phyloP scores from a whole-genome alignment of 768 basidiomycete genomes.

The Tulasnella sp. region DNA sequence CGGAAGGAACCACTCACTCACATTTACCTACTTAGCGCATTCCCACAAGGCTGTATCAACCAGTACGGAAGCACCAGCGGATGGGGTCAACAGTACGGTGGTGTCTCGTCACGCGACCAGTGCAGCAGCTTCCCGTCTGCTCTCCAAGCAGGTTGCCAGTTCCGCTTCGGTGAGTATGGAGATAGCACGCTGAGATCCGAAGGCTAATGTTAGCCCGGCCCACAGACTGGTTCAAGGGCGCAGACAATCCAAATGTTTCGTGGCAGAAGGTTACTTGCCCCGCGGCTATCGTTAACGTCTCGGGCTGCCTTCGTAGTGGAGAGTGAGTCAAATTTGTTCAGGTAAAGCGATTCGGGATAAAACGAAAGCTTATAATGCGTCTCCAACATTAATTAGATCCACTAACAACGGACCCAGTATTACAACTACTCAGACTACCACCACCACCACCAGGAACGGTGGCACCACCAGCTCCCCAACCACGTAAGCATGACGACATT shows the following conservation, averaged over 20 bases:
- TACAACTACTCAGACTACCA: background rate
- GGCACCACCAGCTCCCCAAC: background rate
- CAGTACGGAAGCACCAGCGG: slow-evolving; percentile 24
- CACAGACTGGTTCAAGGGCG: slow-evolving; percentile 24
- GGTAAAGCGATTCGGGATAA: background rate
- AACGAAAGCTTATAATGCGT: background rate
- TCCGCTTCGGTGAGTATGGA: slow-evolving; percentile 22
- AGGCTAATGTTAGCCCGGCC: background rate
- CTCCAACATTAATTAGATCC: background rate
- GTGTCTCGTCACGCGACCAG: slow-evolving; percentile 24
- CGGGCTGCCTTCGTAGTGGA: slow-evolving; percentile 22
- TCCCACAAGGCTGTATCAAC: slow-evolving; percentile 25
- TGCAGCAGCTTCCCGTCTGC: slow-evolving; percentile 26
- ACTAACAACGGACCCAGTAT: background rate
- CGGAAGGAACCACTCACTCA: background rate
- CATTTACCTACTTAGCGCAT: background rate
- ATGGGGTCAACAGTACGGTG: slow-evolving; percentile 9
- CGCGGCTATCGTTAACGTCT: slow-evolving; percentile 24
- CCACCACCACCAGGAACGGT: background rate
- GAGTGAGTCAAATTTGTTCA: background rate
- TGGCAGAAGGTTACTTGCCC: slow-evolving; percentile 27
- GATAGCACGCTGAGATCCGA: background rate
- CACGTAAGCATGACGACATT: background rate
- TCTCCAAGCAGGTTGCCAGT: slow-evolving; percentile 28
- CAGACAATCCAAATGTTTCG: slow-evolving; percentile 23